phyloP scores from a whole-genome alignment of 441 rosid genomes.

The Mallotus japonicus region DNA sequence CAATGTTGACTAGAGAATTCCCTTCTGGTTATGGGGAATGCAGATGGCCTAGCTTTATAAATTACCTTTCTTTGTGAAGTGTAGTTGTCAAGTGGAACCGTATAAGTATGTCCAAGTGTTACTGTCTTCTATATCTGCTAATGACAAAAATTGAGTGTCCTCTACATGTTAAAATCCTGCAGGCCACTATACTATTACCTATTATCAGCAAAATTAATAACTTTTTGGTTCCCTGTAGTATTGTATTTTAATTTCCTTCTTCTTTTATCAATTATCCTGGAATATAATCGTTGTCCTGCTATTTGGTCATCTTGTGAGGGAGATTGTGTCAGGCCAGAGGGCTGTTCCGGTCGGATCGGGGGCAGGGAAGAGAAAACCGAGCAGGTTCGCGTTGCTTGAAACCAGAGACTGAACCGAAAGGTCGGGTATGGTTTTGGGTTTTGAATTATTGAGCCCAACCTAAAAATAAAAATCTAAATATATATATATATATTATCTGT shows the following conservation, averaged over 20 bases:
- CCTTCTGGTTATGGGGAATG: not conserved
- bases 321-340: too few relatives aligned
- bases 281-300: too few relatives aligned
- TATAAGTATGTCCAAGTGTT: not conserved
- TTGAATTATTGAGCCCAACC: too few relatives aligned
- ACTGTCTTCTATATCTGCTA: not conserved
- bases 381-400: too few relatives aligned
- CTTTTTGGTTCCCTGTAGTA: not conserved
- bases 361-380: too few relatives aligned
- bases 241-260: not conserved
- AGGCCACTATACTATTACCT: not conserved
- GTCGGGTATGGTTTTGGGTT: too few relatives aligned
- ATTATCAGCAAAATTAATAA: not conserved
- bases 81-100: too few relatives aligned
- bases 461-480: too few relatives aligned
- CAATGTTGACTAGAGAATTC: slow-evolving; percentile 24
- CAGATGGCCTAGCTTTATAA: not conserved
- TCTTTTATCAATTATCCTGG: not conserved
- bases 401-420: too few relatives aligned
- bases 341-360: too few relatives aligned
- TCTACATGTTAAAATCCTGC: not conserved
- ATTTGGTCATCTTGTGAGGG: too few relatives aligned
- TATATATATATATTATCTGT: too few relatives aligned
- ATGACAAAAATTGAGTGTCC: not conserved
- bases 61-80: not conserved